A percentile compares a stretch with the other conserved stretches of the same genome.
Conservation (phyloP, 2,329 filamentous ascomycete species). For the Periglandula ipomoeae region DNA sequence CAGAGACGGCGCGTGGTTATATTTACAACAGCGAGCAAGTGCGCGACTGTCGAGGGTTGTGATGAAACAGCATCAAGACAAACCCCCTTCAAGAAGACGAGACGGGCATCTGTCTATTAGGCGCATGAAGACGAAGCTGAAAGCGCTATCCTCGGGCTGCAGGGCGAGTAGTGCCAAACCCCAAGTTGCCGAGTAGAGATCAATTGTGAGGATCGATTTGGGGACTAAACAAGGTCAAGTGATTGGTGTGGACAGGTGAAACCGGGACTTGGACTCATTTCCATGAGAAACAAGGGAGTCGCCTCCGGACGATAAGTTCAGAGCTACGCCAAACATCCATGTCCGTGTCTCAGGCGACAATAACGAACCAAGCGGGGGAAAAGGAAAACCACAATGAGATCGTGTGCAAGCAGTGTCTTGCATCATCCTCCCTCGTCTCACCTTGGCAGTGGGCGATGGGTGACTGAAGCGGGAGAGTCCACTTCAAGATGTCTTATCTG, state of each 20-base stretch:
- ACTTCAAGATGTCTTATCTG: too few species aligned
- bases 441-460: too few species aligned
- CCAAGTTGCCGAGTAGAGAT: neutral
- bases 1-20: neutral
- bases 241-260: neutral
- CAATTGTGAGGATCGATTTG: too few species aligned
- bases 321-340: too few species aligned
- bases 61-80: neutral
- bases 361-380: too few species aligned
- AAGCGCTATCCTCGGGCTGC: neutral
- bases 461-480: too few species aligned
- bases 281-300: neutral
- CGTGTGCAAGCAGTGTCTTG: too few species aligned
- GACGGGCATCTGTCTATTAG: neutral
- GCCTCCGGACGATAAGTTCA: too few species aligned
- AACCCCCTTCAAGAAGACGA: neutral
- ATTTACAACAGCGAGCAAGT: neutral
- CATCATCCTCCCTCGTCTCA: neutral
- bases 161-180: neutral
- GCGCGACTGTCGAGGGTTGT: neutral
- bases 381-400: too few species aligned
- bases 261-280: neutral
- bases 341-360: neutral
- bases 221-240: neutral
- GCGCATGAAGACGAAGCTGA: neutral